These are phyloP conservation scores for Candida pseudoviswanathii DNA, from an alignment of 1,139 yeast species.

Conservation along the genomic window DNA sequence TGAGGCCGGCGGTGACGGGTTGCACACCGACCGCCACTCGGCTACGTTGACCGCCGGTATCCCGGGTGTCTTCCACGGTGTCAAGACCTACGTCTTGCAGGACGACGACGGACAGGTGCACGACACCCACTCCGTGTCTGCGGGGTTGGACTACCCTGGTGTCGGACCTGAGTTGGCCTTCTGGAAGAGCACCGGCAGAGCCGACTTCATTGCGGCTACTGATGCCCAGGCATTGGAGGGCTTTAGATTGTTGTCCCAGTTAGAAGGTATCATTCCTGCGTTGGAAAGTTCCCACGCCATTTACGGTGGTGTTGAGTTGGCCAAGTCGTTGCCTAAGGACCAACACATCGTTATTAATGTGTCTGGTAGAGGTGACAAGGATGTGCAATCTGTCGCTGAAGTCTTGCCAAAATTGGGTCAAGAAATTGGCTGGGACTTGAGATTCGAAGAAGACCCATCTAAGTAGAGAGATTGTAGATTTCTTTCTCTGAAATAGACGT, in stretches of 20 bases:
- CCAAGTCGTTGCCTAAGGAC: slow-evolving; percentile 79
- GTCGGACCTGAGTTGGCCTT: slow-evolving; percentile 97
- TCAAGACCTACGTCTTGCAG: slow-evolving; percentile 89
- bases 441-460: slow-evolving; percentile 68
- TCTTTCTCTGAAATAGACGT: background rate
- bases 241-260: slow-evolving; percentile 82
- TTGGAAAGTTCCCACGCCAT: slow-evolving; percentile 96
- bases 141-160: slow-evolving; percentile 98
- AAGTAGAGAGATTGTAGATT: slow-evolving; percentile 21
- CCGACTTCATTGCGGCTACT: slow-evolving; percentile 81
- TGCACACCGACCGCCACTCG: slow-evolving; percentile 82
- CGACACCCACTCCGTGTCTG: slow-evolving; percentile 97
- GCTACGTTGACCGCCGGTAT: slow-evolving; percentile 92
- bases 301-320: slow-evolving; percentile 85
- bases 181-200: slow-evolving; percentile 95
- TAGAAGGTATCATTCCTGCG: slow-evolving; percentile 98
- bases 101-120: slow-evolving; percentile 92
- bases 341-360: slow-evolving; percentile 83
- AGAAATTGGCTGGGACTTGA: slow-evolving; percentile 90
- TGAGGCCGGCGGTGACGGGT: slow-evolving; percentile 99
- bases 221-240: slow-evolving; percentile 94
- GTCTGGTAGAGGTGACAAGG: slow-evolving; percentile 99
- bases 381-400: slow-evolving; percentile 97
- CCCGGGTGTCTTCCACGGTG: slow-evolving; percentile 99
- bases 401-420: slow-evolving; percentile 88